A percentile compares a stretch with the other conserved stretches of the same genome.
phyloP scores from a whole-genome alignment of 495 filamentous ascomycete genomes.

The Copromyces sp. region DNA sequence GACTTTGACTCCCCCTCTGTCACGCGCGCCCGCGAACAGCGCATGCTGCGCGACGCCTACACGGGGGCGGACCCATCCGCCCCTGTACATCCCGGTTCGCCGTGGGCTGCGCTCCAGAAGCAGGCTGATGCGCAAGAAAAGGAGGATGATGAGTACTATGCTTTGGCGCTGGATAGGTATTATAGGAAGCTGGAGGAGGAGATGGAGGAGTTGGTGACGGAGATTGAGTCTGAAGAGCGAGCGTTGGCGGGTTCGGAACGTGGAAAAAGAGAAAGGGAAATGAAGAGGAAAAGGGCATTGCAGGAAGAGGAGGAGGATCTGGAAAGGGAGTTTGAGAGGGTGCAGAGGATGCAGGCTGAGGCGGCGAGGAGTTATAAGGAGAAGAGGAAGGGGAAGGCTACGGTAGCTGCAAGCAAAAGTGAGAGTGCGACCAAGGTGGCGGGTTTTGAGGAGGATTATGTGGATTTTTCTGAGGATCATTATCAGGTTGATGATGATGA shows the following conservation, averaged over 20 bases:
- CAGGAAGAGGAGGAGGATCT: neutral
- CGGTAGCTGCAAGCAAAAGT: too few relatives aligned
- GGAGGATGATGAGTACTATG: neutral
- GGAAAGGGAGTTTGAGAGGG: neutral
- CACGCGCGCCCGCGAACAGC: neutral
- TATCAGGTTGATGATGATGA: too few relatives aligned
- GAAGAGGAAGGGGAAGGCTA: too few relatives aligned
- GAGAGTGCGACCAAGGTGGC: too few relatives aligned
- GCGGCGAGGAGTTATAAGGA: neutral
- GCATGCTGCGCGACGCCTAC: neutral
- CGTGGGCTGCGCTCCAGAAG: neutral
- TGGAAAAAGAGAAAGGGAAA: too few relatives aligned
- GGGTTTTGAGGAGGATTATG: too few relatives aligned
- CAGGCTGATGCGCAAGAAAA: accelerated
- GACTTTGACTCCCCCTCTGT: neutral
- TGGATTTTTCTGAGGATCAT: too few relatives aligned
- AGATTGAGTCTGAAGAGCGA: neutral
- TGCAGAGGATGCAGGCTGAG: neutral
- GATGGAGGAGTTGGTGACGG: neutral
- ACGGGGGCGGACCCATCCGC: neutral
- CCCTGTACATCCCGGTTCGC: accelerated
- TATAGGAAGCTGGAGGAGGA: neutral
- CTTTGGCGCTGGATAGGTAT: neutral
- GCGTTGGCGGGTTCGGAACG: neutral
- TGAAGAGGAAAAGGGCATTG: too few relatives aligned